Evolutionary conservation across 176 grass and related monocot species (phyloP).

Genomic region (Dactylis glomerata): DNA sequence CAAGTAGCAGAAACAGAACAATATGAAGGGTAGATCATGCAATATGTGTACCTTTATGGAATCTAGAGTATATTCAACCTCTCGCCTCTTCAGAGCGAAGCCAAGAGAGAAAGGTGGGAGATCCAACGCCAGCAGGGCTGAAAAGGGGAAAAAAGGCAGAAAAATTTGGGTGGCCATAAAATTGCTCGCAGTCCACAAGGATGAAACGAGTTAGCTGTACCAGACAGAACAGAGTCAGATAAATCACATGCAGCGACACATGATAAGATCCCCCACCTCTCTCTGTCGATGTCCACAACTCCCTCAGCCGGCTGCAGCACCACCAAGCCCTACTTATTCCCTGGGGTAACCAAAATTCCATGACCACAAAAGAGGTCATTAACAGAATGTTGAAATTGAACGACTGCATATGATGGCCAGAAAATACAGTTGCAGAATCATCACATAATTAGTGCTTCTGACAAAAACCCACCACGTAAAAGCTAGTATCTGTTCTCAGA

Average conservation of each 20-base stretch:
- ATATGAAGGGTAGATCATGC: neutral
- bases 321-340: conserved; percentile 12
- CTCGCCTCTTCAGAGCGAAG: neutral
- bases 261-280: neutral
- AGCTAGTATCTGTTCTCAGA: neutral
- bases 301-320: neutral
- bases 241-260: conserved; percentile 23
- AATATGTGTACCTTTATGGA: neutral
- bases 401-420: neutral
- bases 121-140: neutral
- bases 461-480: neutral
- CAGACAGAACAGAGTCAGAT: conserved; percentile 2
- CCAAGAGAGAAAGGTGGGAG: neutral
- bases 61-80: neutral
- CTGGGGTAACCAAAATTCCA: neutral
- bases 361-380: neutral
- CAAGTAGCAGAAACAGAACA: neutral
- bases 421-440: neutral
- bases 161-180: neutral
- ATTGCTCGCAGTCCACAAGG: neutral
- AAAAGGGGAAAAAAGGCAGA: neutral
- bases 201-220: neutral
- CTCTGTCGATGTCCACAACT: neutral
- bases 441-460: neutral
- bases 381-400: neutral